Percentiles rank a stretch among this genome's conserved stretches.
phyloP scores from a whole-genome alignment of 2,329 filamentous ascomycete genomes.

The Cercospora berteroae region DNA sequence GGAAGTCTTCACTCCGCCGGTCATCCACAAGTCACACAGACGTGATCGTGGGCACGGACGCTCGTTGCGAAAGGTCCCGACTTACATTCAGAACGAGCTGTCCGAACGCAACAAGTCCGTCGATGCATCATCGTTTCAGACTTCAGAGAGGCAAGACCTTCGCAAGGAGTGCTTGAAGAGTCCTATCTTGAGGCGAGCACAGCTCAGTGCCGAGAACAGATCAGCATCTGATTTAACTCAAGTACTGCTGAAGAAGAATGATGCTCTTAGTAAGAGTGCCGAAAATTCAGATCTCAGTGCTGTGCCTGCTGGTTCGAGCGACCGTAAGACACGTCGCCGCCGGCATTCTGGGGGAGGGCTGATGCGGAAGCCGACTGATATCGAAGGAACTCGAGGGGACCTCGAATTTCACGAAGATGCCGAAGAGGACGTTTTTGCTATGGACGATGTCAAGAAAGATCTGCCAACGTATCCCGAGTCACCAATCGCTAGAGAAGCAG shows the following conservation, averaged over 20 bases:
- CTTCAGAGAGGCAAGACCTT: neutral
- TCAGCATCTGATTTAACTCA: conserved; percentile 28
- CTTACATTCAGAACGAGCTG: conserved; percentile 34
- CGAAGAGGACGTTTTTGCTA: conserved; percentile 68
- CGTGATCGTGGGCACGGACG: conserved; percentile 65
- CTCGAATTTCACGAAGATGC: conserved; percentile 80
- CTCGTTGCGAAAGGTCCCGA: conserved; percentile 44
- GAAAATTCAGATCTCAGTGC: conserved; percentile 27
- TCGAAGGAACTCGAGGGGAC: conserved; percentile 65
- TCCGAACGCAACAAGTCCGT: conserved; percentile 32
- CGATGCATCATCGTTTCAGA: conserved; percentile 20
- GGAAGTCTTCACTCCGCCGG: conserved; percentile 83
- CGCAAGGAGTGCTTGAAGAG: conserved; percentile 39
- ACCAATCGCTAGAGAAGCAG: neutral
- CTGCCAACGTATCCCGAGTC: conserved; percentile 6
- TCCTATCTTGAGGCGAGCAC: conserved; percentile 39
- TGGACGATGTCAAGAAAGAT: conserved; percentile 55
- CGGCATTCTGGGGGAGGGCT: conserved; percentile 87
- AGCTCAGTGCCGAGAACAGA: conserved; percentile 22
- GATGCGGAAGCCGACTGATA: conserved; percentile 67
- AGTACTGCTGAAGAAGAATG: conserved; percentile 23
- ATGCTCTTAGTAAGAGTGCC: conserved; percentile 34
- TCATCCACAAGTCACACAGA: conserved; percentile 75
- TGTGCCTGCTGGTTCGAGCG: neutral
- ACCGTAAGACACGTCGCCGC: conserved; percentile 47